Conservation (phyloP, 176 grass and related monocot species). For the Bromus sterilis region DNA sequence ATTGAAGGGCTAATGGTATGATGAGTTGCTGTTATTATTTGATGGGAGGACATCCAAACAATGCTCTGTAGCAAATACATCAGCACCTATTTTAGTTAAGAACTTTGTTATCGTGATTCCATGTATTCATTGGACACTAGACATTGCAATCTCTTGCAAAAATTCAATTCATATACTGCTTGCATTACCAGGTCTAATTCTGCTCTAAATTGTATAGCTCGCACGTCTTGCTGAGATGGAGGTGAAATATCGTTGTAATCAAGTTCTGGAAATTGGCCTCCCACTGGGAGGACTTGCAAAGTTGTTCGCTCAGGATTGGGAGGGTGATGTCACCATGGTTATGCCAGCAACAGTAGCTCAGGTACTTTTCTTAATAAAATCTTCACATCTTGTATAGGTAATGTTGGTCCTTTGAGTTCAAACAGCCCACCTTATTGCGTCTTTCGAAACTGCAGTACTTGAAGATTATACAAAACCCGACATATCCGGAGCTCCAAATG, state of each 20-base stretch:
- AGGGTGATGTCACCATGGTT: conserved; percentile 91
- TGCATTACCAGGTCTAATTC: conserved; percentile 8
- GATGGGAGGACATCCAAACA: background rate
- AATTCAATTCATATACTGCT: background rate
- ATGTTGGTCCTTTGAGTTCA: background rate
- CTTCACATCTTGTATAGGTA: background rate
- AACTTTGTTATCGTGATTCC: background rate
- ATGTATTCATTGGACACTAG: background rate
- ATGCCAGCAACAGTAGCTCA: conserved; percentile 85
- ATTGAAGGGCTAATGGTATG: background rate
- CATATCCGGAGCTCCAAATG: conserved; percentile 74
- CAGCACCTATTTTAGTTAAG: background rate
- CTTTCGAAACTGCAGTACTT: conserved; percentile 45
- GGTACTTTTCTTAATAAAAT: background rate
- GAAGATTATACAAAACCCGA: conserved; percentile 92
- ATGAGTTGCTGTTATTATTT: background rate
- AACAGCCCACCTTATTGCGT: background rate
- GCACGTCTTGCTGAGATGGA: conserved; percentile 91
- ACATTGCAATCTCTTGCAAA: background rate
- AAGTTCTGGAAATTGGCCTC: conserved; percentile 85
- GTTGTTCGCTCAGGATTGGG: conserved; percentile 94
- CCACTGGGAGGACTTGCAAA: conserved; percentile 85
- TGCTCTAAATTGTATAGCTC: conserved; percentile 44
- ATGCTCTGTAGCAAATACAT: background rate
- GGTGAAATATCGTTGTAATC: conserved; percentile 88